phyloP scores from a whole-genome alignment of 768 basidiomycete species.

The Aureoboletus auriporus region DNA sequence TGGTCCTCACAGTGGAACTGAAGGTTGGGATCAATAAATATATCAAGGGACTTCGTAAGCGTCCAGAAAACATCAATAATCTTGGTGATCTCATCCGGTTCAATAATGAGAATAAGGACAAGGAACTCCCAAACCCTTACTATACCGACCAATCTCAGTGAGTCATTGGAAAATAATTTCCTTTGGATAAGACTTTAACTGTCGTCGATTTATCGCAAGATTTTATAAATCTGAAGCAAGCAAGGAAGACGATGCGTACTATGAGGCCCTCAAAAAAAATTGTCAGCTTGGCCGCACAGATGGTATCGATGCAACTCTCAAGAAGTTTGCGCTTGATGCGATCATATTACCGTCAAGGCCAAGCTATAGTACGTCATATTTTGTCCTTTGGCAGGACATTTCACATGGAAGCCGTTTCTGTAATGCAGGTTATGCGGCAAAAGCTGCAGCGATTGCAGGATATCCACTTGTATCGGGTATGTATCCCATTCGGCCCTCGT shows the following conservation, averaged over 20 bases:
- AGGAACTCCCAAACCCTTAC: constrained; percentile 40
- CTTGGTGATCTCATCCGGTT: constrained; percentile 58
- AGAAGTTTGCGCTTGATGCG: constrained; percentile 46
- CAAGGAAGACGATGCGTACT: constrained; percentile 32
- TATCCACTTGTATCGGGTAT: constrained; percentile 35
- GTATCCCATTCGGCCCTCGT: not conserved
- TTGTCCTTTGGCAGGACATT: not conserved
- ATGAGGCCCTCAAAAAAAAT: constrained; percentile 41
- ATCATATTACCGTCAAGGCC: constrained; percentile 42
- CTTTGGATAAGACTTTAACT: not conserved
- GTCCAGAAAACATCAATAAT: constrained; percentile 52
- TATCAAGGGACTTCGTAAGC: constrained; percentile 41
- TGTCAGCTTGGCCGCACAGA: constrained; percentile 45
- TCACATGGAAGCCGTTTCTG: not conserved
- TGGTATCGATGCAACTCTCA: constrained; percentile 52
- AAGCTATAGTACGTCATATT: constrained; percentile 8
- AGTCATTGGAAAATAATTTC: constrained; percentile 2
- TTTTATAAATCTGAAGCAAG: constrained; percentile 21
- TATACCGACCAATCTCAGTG: constrained; percentile 34
- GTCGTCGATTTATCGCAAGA: constrained; percentile 5
- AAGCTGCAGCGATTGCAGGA: constrained; percentile 32
- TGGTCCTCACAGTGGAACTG: constrained; percentile 55
- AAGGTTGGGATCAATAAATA: constrained; percentile 57
- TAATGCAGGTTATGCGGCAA: constrained; percentile 22
- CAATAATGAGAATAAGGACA: constrained; percentile 46